Conservation (phyloP, 1,284 basidiomycete genomes). For the Trametes versicolor region DNA sequence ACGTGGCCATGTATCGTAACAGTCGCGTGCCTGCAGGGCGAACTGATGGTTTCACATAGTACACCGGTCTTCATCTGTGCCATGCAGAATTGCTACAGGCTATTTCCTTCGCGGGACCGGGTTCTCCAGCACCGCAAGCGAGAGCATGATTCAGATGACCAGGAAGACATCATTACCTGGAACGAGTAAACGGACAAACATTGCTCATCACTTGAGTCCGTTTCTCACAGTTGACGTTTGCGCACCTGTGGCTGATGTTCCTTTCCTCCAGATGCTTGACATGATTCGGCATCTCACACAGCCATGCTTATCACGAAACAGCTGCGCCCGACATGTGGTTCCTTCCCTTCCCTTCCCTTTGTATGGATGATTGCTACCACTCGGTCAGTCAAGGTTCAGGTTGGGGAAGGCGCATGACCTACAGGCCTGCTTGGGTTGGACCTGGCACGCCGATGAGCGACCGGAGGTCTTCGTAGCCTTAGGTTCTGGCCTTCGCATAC, state of each 20-base stretch:
- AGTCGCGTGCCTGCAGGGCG: not conserved
- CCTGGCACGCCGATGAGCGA: not conserved
- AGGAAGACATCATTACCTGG: conserved; percentile 77
- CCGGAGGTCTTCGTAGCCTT: no score
- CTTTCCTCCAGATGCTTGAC: not conserved
- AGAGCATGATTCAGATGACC: conserved; percentile 72
- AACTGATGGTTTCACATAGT: conserved; percentile 46
- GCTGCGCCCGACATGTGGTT: not conserved
- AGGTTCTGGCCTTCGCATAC: no score
- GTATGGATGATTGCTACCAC: conserved; percentile 4
- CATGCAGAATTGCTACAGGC: conserved; percentile 69
- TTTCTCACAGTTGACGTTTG: not conserved
- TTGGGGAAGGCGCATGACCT: conserved; percentile 3
- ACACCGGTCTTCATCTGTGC: conserved; percentile 75
- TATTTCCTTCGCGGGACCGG: conserved; percentile 76
- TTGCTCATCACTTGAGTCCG: not conserved
- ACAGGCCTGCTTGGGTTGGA: no score
- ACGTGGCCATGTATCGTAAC: conserved; percentile 35
- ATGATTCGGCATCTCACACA: not conserved
- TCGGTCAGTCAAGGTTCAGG: not conserved
- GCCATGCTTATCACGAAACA: conserved; percentile 9
- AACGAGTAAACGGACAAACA: conserved; percentile 53
- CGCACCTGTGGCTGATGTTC: not conserved
- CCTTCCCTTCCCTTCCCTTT: conserved; percentile 1
- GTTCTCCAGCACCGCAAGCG: conserved; percentile 77